Conservation (phyloP, 805 yeast species). For the Lipomyces yamadae region DNA sequence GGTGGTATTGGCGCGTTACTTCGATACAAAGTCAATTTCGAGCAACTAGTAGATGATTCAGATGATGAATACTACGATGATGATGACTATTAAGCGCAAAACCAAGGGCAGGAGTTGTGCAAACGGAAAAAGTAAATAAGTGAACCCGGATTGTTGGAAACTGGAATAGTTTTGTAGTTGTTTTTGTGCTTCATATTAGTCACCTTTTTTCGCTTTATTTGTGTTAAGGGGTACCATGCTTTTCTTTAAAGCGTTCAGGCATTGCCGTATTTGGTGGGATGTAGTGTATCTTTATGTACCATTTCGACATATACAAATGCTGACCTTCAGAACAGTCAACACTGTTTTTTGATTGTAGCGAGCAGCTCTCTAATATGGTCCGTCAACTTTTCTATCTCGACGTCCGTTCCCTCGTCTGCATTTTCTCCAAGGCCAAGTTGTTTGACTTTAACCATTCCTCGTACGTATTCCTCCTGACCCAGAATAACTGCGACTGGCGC, state of each 20-base stretch:
- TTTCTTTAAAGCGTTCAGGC: background rate
- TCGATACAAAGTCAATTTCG: conserved; percentile 96
- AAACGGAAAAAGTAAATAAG: background rate
- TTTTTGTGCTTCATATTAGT: background rate
- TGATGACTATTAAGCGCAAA: conserved; percentile 15
- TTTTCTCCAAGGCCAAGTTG: conserved; percentile 85
- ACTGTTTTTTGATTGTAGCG: background rate
- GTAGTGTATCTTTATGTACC: too few species aligned
- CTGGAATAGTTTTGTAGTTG: background rate
- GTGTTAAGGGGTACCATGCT: background rate
- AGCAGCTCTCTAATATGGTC: conserved; percentile 20
- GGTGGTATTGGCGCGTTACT: conserved; percentile 98
- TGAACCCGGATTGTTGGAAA: background rate
- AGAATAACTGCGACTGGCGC: conserved; percentile 88
- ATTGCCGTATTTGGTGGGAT: too few species aligned
- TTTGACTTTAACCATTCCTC: conserved; percentile 84
- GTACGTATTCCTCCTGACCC: conserved; percentile 90
- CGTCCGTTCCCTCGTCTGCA: conserved; percentile 77
- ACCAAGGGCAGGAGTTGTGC: background rate
- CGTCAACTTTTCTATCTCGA: conserved; percentile 20
- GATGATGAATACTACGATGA: conserved; percentile 89
- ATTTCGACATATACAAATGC: background rate
- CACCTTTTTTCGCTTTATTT: background rate
- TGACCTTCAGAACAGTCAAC: background rate
- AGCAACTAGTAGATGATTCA: conserved; percentile 85